Evolutionary conservation across 2,329 filamentous ascomycete genomes (phyloP).

Genomic region (Trichoderma cornu-damae): DNA sequence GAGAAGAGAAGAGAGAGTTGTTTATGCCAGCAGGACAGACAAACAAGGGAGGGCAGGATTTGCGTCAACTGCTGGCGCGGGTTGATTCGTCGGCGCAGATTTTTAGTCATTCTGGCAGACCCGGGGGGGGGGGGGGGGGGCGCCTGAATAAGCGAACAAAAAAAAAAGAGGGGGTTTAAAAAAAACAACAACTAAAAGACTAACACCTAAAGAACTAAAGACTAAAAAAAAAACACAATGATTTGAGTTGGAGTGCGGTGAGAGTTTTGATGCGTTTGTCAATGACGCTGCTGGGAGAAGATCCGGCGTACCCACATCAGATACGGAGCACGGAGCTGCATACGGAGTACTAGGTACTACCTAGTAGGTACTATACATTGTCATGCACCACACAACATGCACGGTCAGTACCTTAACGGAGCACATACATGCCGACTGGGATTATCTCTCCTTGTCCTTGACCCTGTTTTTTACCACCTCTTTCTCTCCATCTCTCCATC

Average conservation of each 20-base stretch:
- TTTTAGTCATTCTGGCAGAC: not conserved
- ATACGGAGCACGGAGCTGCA: too few species aligned
- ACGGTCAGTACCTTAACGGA: too few species aligned
- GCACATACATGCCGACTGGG: not conserved
- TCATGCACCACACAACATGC: too few species aligned
- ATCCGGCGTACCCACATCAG: not conserved
- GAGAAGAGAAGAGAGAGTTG: not conserved
- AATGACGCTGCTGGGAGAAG: not conserved
- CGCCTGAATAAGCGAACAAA: not conserved
- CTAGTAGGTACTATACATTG: too few species aligned
- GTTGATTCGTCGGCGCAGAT: slow-evolving; percentile 12
- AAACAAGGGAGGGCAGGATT: not conserved
- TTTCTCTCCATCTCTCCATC: not conserved
- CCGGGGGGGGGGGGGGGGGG: too few species aligned
- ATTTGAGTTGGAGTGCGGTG: not conserved
- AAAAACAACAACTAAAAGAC: too few species aligned
- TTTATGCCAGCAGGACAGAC: not conserved
- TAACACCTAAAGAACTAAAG: too few species aligned
- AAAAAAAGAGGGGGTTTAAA: too few species aligned
- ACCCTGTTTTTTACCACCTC: not conserved
- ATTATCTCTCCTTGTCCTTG: not conserved
- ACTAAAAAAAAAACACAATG: too few species aligned
- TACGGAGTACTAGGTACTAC: too few species aligned
- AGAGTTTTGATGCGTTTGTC: too few species aligned
- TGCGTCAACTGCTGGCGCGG: not conserved